Base-by-base conservation (phyloP, 352 stramenopile genomes). In the Elongisporangium anandrum region DNA sequence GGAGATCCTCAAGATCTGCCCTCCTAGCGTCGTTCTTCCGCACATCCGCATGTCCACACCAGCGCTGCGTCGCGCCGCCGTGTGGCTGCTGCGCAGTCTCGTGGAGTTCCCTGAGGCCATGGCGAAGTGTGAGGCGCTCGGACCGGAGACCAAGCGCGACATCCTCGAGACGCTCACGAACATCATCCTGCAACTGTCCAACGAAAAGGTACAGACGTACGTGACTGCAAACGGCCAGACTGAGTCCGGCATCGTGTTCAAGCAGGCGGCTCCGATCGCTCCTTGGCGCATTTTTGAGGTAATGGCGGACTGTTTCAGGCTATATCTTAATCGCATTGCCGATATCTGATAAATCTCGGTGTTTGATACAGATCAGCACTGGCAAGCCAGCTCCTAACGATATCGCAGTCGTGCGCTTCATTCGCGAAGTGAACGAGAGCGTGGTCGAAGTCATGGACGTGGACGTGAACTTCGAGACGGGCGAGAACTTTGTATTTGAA, bases 21-120 rank as follows among this genome's bases (percentile, higher is more conserved):
- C 86, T 20, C 84, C 86, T 29, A 83, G 56, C 6, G 52, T 75
- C 5, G 82, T 95, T 39, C 65, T 95, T 8, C 83, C 86, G 17
- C 86, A 95, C 56, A 92, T 95, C 55, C 86, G 84, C 29, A 88
- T 95, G 76, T 66, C 84, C n/a, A 94, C 86, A 41, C 86, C 86
- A 8, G 72, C 76, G 21, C 55, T 95, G 52, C 82, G 86, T 13
- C 84, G 86, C 16, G 86, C 86, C 0, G 79, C 86, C 0, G 82
- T 94, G 39, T 95, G 86, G 86, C 72, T 95, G 23, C 68, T 95
- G 51, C 83, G 86, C 26, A 94, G 81, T 64, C 73, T 95, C 22
- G 83, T 95, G 19, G 86, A 95, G 52, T 92, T 89, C 64, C 85
- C 86, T 0, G 84, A 94, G 0, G 71, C 90, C 2, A 76, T 95